phyloP scores from a whole-genome alignment of 768 basidiomycete genomes.

The Paxillus involutus region DNA sequence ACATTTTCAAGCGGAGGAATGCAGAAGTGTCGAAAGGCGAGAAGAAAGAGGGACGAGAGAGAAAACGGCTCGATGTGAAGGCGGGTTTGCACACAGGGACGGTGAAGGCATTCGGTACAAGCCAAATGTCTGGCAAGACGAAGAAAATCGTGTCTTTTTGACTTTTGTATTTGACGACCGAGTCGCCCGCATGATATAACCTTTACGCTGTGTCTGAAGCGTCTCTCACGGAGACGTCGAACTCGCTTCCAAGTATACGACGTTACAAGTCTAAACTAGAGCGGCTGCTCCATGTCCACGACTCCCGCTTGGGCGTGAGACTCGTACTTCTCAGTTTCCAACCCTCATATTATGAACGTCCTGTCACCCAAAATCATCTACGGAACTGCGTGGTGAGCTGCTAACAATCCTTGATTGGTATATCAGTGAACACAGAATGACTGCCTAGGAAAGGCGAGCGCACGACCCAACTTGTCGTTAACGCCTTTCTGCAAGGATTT shows the following conservation, averaged over 20 bases:
- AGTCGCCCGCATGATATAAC: not conserved
- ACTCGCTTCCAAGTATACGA: not conserved
- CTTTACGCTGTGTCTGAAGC: too few relatives aligned
- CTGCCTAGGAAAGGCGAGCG: constrained; percentile 70
- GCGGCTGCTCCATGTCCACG: too few relatives aligned
- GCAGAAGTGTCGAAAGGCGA: constrained; percentile 62
- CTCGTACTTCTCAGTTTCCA: constrained; percentile 6
- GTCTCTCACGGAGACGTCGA: too few relatives aligned
- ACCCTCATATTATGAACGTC: constrained; percentile 24
- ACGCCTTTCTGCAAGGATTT: constrained; percentile 76
- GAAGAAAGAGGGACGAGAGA: constrained; percentile 44
- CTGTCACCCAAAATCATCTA: constrained; percentile 51
- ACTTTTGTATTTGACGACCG: constrained; percentile 4
- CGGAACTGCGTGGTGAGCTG: constrained; percentile 58
- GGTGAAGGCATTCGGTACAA: constrained; percentile 35
- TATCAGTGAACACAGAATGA: not conserved
- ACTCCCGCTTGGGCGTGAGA: constrained; percentile 12
- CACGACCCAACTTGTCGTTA: constrained; percentile 65
- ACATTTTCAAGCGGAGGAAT: constrained; percentile 66
- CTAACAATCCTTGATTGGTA: not conserved
- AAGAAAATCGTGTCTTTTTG: constrained; percentile 54
- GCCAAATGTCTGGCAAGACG: constrained; percentile 19
- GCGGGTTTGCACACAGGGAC: constrained; percentile 44
- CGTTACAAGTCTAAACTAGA: too few relatives aligned
- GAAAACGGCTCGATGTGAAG: constrained; percentile 41